Conservation (phyloP, 2,329 filamentous ascomycete species). For the Dactylonectria estremocensis region DNA sequence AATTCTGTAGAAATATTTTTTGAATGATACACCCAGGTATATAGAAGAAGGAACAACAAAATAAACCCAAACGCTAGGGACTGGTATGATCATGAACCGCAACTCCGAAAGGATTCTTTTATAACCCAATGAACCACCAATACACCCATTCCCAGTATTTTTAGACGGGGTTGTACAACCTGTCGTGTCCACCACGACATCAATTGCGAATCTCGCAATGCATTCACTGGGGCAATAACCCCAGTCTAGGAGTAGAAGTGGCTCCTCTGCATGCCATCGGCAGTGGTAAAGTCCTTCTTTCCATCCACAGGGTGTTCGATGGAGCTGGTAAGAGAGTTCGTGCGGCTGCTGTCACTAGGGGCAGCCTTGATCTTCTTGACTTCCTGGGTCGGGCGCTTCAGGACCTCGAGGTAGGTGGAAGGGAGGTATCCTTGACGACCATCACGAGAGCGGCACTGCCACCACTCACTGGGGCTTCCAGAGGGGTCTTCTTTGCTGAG, state of each 20-base stretch:
- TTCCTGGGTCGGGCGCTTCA: conserved; percentile 67
- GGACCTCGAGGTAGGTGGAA: conserved; percentile 88
- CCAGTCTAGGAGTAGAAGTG: conserved; percentile 68
- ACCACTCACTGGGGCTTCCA: conserved; percentile 96
- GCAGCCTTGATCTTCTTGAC: conserved; percentile 68
- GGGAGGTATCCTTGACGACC: conserved; percentile 94
- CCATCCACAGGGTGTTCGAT: conserved; percentile 56
- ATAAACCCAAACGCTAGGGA: conserved; percentile 46
- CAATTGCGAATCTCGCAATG: conserved; percentile 19
- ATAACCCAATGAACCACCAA: conserved; percentile 44
- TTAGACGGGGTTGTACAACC: conserved; percentile 43
- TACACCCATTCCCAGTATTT: conserved; percentile 35
- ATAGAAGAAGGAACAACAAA: conserved; percentile 14
- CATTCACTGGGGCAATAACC: neutral
- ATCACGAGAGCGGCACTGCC: conserved; percentile 92
- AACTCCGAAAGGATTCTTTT: conserved; percentile 48
- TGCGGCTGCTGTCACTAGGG: conserved; percentile 62
- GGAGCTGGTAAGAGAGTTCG: conserved; percentile 67
- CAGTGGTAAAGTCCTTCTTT: conserved; percentile 68
- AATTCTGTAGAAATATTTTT: conserved; percentile 23
- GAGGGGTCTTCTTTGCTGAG: conserved; percentile 93
- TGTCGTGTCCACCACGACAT: conserved; percentile 24
- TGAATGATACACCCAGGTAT: conserved; percentile 25
- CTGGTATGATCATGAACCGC: conserved; percentile 41
- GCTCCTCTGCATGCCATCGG: conserved; percentile 71